Conservation (phyloP, 2,329 filamentous ascomycete species). For the Botrytis hyacinthi region DNA sequence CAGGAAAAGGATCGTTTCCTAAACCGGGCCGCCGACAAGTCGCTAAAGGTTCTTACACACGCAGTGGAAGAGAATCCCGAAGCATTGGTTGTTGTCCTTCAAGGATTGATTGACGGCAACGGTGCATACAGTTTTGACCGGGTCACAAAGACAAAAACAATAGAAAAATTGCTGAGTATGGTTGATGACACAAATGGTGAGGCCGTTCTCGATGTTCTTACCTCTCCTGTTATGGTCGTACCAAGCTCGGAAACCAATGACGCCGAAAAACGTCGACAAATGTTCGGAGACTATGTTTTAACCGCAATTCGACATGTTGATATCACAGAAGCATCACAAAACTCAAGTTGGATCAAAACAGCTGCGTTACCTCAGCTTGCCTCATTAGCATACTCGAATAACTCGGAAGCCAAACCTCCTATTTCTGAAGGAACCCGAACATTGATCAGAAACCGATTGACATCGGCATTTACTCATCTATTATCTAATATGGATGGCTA, state of each 20-base stretch:
- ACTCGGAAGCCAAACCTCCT: constrained; percentile 43
- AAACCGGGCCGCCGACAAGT: constrained; percentile 73
- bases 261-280: constrained; percentile 35
- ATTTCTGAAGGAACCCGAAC: constrained; percentile 54
- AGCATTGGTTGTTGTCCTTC: constrained; percentile 59
- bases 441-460: constrained; percentile 55
- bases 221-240: constrained; percentile 44
- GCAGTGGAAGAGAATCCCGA: constrained; percentile 61
- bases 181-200: constrained; percentile 34
- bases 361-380: constrained; percentile 43
- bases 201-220: constrained; percentile 49
- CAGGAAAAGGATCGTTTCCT: constrained; percentile 75
- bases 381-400: constrained; percentile 53
- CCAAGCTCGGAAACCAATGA: constrained; percentile 35
- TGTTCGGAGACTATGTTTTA: constrained; percentile 38
- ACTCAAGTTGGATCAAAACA: constrained; percentile 31
- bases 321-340: constrained; percentile 25
- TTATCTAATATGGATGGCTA: constrained; percentile 54
- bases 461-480: constrained; percentile 57
- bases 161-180: constrained; percentile 55
- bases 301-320: constrained; percentile 35
- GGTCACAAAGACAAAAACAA: constrained; percentile 78
- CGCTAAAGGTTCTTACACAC: constrained; percentile 67
- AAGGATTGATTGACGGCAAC: constrained; percentile 65
- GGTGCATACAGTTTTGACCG: constrained; percentile 81